Evolutionary conservation across 345 rosid genomes (phyloP), one percentile per base, ranked within the genome.

Genomic region (Citrus glauca): DNA sequence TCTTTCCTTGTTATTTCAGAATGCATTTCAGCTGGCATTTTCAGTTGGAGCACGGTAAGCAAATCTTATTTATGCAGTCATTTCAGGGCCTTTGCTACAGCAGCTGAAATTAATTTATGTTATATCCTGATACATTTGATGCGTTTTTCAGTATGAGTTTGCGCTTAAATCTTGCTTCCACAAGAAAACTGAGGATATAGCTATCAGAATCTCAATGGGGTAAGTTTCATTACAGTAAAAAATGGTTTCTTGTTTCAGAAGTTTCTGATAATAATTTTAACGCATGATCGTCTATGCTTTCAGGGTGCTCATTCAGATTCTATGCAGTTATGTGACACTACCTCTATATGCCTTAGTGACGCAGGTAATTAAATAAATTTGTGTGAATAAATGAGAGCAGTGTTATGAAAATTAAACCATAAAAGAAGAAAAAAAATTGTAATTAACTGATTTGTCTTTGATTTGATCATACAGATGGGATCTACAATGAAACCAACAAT

Each of bases 281-380:
- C 62, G 42, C 55, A n/a, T 33, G 69, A 76, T 33, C 16, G 55
- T 25, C 50, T 32, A 66, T 38, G n/a, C 38, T 79, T 83, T 24
- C 91, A 96, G 98, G 93, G 87, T 92, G 61, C 7, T 90, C 56
- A 87, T 89, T 79, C 98, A 94, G 81, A 78, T 96, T 66, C 48
- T 94, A 30, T 96, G 99, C 90, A 96, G 99, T 77, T 96, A 96
- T 68, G 93, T 96, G 81, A 94, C 98, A 28, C 89, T 96, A 76
- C 98, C 99, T 69, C 92, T 96, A n/a, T 94, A 96, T 78, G 99
- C 99, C 48, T 80, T 96, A 35, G 99, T 96, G 65, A 96, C 98
- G 16, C 99, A 94, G 92, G 98, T 94, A 74, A 85, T 73, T 6
- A 75, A 20, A 53, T 77, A n/a, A 45, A 17, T 66, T 35, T 22